Evolutionary conservation across 139 green algal genomes (phyloP).

Genomic region (Mychonastes homosphaera): DNA sequence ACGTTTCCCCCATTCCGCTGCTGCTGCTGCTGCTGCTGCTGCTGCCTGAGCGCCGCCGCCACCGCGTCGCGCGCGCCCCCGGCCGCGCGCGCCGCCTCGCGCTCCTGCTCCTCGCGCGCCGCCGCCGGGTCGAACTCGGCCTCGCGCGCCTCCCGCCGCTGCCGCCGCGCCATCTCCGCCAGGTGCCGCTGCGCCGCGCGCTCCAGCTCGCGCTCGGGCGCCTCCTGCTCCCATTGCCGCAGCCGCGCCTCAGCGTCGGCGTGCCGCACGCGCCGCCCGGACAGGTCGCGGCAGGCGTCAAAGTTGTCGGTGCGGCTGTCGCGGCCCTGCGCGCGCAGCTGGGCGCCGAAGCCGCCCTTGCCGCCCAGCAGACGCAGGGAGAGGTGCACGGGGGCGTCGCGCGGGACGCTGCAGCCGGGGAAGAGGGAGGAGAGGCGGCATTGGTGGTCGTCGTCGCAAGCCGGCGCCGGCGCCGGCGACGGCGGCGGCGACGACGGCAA

Average conservation of each 20-base stretch:
- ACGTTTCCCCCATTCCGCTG: neutral
- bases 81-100: slow-evolving; percentile 16
- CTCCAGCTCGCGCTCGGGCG: slow-evolving; percentile 69
- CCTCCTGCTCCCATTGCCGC: slow-evolving; percentile 59
- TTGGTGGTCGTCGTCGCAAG: neutral
- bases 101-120: slow-evolving; percentile 30
- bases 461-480: slow-evolving; percentile 1
- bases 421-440: neutral
- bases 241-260: slow-evolving; percentile 70
- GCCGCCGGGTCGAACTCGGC: neutral
- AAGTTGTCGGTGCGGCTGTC: slow-evolving; percentile 81
- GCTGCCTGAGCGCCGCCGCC: neutral
- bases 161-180: slow-evolving; percentile 47
- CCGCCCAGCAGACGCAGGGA: slow-evolving; percentile 49
- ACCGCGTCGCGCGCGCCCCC: neutral
- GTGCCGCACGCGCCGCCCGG: slow-evolving; percentile 61
- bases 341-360: slow-evolving; percentile 89
- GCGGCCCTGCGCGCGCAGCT: slow-evolving; percentile 78
- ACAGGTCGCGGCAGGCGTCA: slow-evolving; percentile 86
- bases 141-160: neutral
- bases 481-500: neutral
- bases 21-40: slow-evolving; percentile 2
- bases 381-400: slow-evolving; percentile 33
- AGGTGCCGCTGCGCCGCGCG: slow-evolving; percentile 61
- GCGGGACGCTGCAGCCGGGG: no score